Evolutionary conservation across 2,329 filamentous ascomycete species (phyloP), one percentile per base, ranked within the genome.

Genomic region (Sarocladiaceae sp.): DNA sequence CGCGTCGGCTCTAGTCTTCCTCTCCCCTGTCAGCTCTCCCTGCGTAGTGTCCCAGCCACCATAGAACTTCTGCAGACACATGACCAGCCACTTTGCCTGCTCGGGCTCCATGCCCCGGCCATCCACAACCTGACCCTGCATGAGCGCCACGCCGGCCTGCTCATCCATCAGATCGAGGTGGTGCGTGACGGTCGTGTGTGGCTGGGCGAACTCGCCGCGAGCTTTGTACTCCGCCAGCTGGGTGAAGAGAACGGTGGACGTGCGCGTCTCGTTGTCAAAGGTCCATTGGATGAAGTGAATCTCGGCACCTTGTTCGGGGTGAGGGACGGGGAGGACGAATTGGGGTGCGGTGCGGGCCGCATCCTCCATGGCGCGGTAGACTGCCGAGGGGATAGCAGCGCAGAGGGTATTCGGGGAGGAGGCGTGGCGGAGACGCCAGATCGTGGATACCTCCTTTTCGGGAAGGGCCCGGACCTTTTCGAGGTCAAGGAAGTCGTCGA

Each of bases 231-330:
- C 88, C 13, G 88, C 91, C 24, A 98, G 74, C 58, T 93, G 86
- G 1, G 93, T 98, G 68, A 98, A 97, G 26, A 98, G 80, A 5
- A 97, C 83, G 0, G 85, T 88, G 47, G 77, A 79, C 3, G 81
- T 83, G 48, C 74, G 67, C 15, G 73, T 76, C 46, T 69, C 68
- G 18, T 65, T 67, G 48, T 95, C 90, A 65, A 95, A 96, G 0
- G 85, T 86, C 88, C 94, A 98, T 66, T 98, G 91, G 50, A 98
- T 67, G 64, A 95, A 95, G 66, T 98, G 93, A 35, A 98, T 89
- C 64, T 97, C 93, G 37, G 89, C 88, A 43, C 87, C 88, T 52
- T 72, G 71, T 19, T 64, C 68, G 37, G 68, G 66, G 64, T 77
- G 86, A 52, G 86, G 86, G 6, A 97, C 76, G 0, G 93, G 93